Evolutionary conservation across 495 filamentous ascomycete species (phyloP).

Genomic region (Talaromyces adpressus): DNA sequence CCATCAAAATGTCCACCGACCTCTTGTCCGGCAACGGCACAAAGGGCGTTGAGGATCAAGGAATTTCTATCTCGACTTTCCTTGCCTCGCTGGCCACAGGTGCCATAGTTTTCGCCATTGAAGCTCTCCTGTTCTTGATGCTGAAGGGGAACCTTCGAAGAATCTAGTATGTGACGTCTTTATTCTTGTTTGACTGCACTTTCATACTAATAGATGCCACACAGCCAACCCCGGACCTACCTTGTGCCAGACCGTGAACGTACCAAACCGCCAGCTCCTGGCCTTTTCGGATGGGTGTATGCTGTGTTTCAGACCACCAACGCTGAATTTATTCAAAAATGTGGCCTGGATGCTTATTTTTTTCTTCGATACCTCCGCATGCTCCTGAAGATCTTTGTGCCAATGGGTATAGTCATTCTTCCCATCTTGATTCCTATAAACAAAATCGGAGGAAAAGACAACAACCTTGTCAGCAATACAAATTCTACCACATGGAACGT

Average conservation of each 20-base stretch:
- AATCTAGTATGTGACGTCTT: slow-evolving; percentile 64
- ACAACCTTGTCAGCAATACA: slow-evolving; percentile 32
- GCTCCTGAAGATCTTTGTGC: slow-evolving; percentile 85
- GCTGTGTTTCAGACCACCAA: slow-evolving; percentile 71
- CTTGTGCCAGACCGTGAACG: slow-evolving; percentile 84
- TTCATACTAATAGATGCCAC: slow-evolving; percentile 1
- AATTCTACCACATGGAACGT: slow-evolving; percentile 38
- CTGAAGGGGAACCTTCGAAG: slow-evolving; percentile 70
- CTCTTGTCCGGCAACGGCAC: slow-evolving; percentile 33
- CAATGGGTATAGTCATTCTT: slow-evolving; percentile 69
- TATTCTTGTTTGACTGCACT: background rate
- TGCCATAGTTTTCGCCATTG: slow-evolving; percentile 67
- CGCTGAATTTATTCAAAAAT: slow-evolving; percentile 89
- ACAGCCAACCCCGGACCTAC: slow-evolving; percentile 79
- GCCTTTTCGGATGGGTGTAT: slow-evolving; percentile 59
- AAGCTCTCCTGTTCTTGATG: slow-evolving; percentile 69
- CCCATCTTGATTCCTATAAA: slow-evolving; percentile 87
- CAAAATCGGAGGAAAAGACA: slow-evolving; percentile 60
- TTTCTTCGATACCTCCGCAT: slow-evolving; percentile 94
- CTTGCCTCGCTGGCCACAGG: slow-evolving; percentile 68
- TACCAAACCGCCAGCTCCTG: slow-evolving; percentile 62
- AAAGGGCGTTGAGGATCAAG: slow-evolving; percentile 37
- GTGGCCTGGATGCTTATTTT: slow-evolving; percentile 95
- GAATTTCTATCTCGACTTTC: slow-evolving; percentile 51
- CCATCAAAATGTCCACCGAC: slow-evolving; percentile 18